These are phyloP conservation scores for Globisporangium cylindrosporum DNA, from an alignment of 352 stramenopile species.

Conservation along the genomic window DNA sequence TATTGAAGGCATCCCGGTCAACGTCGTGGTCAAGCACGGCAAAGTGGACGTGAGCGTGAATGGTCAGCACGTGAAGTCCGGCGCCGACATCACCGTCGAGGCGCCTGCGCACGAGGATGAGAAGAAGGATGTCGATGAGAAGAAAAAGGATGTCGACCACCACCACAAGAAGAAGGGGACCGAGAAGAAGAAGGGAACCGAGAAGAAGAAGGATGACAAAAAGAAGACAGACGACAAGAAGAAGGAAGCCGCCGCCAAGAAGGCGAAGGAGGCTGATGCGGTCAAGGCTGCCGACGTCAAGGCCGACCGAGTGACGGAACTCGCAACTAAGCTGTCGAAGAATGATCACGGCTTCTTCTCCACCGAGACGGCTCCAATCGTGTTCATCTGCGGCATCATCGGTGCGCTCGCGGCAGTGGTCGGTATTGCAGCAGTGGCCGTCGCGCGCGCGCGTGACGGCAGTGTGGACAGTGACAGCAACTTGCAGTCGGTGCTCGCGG, in stretches of 20 bases:
- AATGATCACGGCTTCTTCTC: conserved; percentile 37
- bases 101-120: not conserved
- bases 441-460: conserved; percentile 30
- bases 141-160: conserved; percentile 1
- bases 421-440: conserved; percentile 54
- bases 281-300: conserved; percentile 9
- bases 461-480: conserved; percentile 19
- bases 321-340: conserved; percentile 54
- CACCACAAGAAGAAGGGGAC: conserved; percentile 10
- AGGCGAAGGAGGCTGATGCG: conserved; percentile 9
- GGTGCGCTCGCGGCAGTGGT: conserved; percentile 63
- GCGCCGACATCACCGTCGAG: conserved; percentile 12
- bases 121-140: conserved; percentile 5
- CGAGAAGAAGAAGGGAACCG: conserved; percentile 13
- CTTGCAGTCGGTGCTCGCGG: conserved; percentile 39
- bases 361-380: conserved; percentile 36
- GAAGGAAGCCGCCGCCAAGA: conserved; percentile 10
- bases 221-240: conserved; percentile 20
- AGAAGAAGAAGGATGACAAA: conserved; percentile 9
- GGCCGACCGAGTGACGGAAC: conserved; percentile 41
- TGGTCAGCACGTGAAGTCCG: conserved; percentile 18
- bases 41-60: conserved; percentile 17
- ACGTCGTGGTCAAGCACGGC: conserved; percentile 15
- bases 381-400: conserved; percentile 67
- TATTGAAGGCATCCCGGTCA: conserved; percentile 15